Conservation (phyloP, 495 filamentous ascomycete genomes). For the Hamigera avellanea region DNA sequence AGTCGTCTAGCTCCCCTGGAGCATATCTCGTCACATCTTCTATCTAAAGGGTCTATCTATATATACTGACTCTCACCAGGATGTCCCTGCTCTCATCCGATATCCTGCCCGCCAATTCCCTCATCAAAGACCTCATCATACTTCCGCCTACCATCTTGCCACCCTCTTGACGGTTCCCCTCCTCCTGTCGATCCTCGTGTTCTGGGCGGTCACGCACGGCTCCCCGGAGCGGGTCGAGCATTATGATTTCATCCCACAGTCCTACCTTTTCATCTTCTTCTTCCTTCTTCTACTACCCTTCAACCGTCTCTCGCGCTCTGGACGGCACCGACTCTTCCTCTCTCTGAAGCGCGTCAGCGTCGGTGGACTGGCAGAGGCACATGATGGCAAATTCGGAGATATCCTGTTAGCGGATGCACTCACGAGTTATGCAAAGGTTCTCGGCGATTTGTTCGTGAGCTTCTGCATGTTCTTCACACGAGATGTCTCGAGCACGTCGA, state of each 20-base stretch:
- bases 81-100: slow-evolving; percentile 67
- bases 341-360: slow-evolving; percentile 62
- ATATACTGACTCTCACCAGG: too few species aligned
- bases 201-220: slow-evolving; percentile 72
- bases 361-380: slow-evolving; percentile 67
- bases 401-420: slow-evolving; percentile 89
- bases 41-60: not conserved
- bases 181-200: slow-evolving; percentile 55
- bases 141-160: slow-evolving; percentile 73
- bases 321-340: slow-evolving; percentile 62
- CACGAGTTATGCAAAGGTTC: slow-evolving; percentile 84
- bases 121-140: slow-evolving; percentile 58
- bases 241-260: slow-evolving; percentile 73
- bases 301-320: slow-evolving; percentile 54
- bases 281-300: slow-evolving; percentile 62
- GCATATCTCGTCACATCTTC: not conserved
- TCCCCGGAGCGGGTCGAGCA: slow-evolving; percentile 51
- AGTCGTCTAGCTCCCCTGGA: slow-evolving; percentile 9
- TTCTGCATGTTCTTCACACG: slow-evolving; percentile 77
- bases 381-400: slow-evolving; percentile 86
- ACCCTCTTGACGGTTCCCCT: slow-evolving; percentile 60
- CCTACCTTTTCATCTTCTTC: slow-evolving; percentile 59
- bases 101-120: slow-evolving; percentile 59
- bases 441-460: slow-evolving; percentile 80
- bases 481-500: slow-evolving; percentile 59